A percentile compares a stretch with the other conserved stretches of the same genome.
Evolutionary conservation across 352 stramenopile species (phyloP).

Genomic region (Globisporangium mamillatum): DNA sequence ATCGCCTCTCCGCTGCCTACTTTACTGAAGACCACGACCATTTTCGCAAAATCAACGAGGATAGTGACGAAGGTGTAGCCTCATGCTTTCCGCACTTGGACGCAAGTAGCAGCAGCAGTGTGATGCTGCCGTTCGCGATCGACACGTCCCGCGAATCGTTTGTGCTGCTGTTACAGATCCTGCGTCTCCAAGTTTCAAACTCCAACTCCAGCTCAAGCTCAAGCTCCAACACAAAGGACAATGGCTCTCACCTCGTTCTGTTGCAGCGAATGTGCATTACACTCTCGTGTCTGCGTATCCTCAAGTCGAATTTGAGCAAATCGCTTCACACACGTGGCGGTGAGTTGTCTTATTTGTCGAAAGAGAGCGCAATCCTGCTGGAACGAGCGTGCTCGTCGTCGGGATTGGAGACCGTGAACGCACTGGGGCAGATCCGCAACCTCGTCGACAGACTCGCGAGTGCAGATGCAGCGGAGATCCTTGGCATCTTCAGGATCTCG

Average conservation of each 20-base stretch:
- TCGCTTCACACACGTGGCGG: not conserved
- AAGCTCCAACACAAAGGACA: not conserved
- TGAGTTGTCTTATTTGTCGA: not conserved
- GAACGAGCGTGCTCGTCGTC: not conserved
- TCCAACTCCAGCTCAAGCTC: not conserved
- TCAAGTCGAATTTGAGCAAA: constrained; percentile 48
- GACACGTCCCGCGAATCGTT: constrained; percentile 34
- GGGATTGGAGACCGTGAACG: not conserved
- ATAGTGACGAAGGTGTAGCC: not conserved
- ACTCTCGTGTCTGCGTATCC: constrained; percentile 38
- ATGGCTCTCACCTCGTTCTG: not conserved
- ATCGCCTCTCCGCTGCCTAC: constrained; percentile 36
- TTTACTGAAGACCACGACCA: constrained; percentile 16
- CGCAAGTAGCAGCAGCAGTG: not conserved
- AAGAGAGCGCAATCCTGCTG: not conserved
- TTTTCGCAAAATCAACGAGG: not conserved
- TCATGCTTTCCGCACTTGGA: not conserved
- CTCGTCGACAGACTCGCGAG: constrained; percentile 8
- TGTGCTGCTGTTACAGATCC: constrained; percentile 26
- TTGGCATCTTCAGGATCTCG: constrained; percentile 6
- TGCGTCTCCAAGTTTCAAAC: constrained; percentile 13
- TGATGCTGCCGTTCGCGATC: constrained; percentile 39
- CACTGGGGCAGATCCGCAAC: constrained; percentile 10
- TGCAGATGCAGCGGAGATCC: not conserved
- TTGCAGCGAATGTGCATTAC: constrained; percentile 22